These are phyloP conservation scores for Nakazawaea wickerhamii DNA, from an alignment of 805 yeast species.

Conservation along the genomic window DNA sequence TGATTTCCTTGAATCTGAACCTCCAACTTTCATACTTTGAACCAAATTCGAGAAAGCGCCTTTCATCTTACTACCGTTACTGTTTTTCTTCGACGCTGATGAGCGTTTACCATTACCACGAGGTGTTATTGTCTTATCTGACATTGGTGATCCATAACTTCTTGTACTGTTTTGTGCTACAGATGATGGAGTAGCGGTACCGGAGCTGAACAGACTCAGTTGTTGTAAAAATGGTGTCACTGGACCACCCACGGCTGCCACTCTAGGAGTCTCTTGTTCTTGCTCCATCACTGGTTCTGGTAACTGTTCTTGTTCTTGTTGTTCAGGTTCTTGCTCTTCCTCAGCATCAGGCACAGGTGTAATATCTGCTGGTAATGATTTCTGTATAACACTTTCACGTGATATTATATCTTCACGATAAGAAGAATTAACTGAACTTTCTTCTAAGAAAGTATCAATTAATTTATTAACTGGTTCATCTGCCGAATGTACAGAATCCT, in stretches of 20 bases:
- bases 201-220: conserved; percentile 10
- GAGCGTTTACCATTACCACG: neutral
- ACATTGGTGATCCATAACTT: conserved; percentile 5
- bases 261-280: neutral
- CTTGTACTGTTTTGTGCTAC: neutral
- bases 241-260: conserved; percentile 2
- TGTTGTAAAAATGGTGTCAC: conserved; percentile 11
- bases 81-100: conserved; percentile 20
- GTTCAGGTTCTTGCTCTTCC: neutral
- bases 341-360: neutral
- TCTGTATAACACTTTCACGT: neutral
- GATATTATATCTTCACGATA: conserved; percentile 1
- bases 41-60: conserved; percentile 52
- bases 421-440: conserved; percentile 11
- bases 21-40: conserved; percentile 20
- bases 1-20: conserved; percentile 14
- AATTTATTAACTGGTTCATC: conserved; percentile 11
- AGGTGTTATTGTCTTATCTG: conserved; percentile 6
- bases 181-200: conserved; percentile 17
- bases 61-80: conserved; percentile 47
- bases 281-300: neutral
- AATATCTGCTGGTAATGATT: neutral
- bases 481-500: conserved; percentile 7
- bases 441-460: conserved; percentile 11
- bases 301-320: neutral